Conservation (phyloP, 176 grass and related monocot species). For the Bonia amplexicaulis region DNA sequence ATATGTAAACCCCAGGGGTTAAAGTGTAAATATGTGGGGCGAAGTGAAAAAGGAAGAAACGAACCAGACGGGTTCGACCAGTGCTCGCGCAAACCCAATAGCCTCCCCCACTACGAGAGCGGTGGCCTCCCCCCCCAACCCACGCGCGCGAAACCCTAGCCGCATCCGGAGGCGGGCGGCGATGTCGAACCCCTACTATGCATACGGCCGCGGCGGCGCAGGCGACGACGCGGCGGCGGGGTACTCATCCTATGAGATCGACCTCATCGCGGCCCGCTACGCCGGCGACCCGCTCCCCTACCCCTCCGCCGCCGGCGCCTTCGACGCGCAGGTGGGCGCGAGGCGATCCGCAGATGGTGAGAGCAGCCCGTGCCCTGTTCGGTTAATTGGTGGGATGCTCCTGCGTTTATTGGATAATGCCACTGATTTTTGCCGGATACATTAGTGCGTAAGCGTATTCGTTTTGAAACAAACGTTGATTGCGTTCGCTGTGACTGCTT, state of each 20-base stretch:
- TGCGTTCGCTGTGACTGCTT: not conserved
- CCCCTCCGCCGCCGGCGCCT: conserved; percentile 1
- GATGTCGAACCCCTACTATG: conserved; percentile 70
- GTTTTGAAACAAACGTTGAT: not conserved
- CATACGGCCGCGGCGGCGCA: conserved; percentile 28
- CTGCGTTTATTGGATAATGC: conserved; percentile 8
- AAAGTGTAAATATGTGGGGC: not conserved
- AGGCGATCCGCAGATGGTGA: conserved; percentile 73
- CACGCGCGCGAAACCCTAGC: conserved; percentile 32
- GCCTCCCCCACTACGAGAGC: not conserved
- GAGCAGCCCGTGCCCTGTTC: not conserved
- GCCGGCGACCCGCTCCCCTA: not conserved
- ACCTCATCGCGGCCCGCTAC: conserved; percentile 51
- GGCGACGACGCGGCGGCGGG: conserved; percentile 20
- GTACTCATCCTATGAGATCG: conserved; percentile 56
- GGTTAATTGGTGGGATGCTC: not conserved
- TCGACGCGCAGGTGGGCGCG: conserved; percentile 29
- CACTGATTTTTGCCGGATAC: not conserved
- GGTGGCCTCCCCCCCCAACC: not conserved
- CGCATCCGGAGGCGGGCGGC: not conserved
- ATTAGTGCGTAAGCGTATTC: not conserved
- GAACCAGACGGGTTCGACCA: not conserved
- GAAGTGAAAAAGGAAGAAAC: not conserved
- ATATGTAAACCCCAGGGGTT: not conserved
- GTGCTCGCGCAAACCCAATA: not conserved